Evolutionary conservation across 2,329 filamentous ascomycete species (phyloP).

Genomic region (Acrocalymma vagum): DNA sequence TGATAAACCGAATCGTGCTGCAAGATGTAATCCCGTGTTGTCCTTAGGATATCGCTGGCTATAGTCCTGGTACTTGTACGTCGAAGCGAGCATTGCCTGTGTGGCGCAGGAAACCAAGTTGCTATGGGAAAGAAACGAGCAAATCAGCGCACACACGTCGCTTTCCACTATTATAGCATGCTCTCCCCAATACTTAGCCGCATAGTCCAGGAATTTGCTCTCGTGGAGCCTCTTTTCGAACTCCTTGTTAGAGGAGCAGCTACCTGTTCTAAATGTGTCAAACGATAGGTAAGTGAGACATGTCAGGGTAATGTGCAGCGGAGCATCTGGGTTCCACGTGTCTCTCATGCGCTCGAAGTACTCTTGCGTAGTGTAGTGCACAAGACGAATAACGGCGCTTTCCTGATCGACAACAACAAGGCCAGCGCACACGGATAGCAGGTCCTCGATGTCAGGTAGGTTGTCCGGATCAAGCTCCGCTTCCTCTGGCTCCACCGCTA

Average conservation of each 20-base stretch:
- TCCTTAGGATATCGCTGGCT: constrained; percentile 13
- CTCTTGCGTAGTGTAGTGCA: constrained; percentile 34
- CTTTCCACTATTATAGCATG: constrained; percentile 22
- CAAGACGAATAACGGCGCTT: constrained; percentile 34
- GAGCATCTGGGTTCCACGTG: constrained; percentile 26
- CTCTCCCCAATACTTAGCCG: constrained; percentile 31
- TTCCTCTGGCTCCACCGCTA: constrained; percentile 17
- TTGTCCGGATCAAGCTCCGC: constrained; percentile 14
- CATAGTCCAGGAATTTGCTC: constrained; percentile 37
- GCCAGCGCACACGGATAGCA: constrained; percentile 27
- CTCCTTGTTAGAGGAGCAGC: constrained; percentile 18
- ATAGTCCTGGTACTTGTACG: constrained; percentile 6
- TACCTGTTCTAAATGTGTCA: constrained; percentile 22
- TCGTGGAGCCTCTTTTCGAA: constrained; percentile 21
- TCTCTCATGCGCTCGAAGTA: constrained; percentile 33
- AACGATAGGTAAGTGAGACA: constrained; percentile 44
- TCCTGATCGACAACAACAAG: constrained; percentile 25
- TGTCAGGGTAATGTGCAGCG: constrained; percentile 24
- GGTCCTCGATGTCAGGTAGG: constrained; percentile 14
- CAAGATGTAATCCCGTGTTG: constrained; percentile 16
- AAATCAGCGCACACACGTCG: constrained; percentile 12
- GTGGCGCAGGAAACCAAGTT: too few relatives aligned
- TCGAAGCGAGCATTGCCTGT: constrained; percentile 10
- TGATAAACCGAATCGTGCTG: constrained; percentile 19
- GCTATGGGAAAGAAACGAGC: constrained; percentile 19